These are phyloP conservation scores for Aspergillus tubingensis DNA, from an alignment of 2,329 filamentous ascomycete genomes.

Conservation along the genomic window DNA sequence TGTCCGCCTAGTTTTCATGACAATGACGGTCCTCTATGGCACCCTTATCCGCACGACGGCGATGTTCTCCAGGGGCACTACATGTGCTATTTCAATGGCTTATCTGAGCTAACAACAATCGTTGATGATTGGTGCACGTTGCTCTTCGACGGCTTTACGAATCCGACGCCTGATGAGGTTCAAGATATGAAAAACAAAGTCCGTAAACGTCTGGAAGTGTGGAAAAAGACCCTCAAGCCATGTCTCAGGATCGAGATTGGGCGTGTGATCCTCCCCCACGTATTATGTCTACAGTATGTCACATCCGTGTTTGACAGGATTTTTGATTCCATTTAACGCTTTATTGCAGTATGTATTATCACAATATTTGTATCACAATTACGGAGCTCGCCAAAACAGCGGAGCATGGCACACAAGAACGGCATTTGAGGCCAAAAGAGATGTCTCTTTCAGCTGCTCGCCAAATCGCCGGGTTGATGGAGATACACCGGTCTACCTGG, in stretches of 20 bases:
- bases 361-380: not conserved
- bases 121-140: slow-evolving; percentile 5
- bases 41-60: slow-evolving; percentile 12
- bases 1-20: slow-evolving; percentile 6
- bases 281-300: not conserved
- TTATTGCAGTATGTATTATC: not conserved
- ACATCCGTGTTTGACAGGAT: too few species aligned
- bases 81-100: slow-evolving; percentile 9
- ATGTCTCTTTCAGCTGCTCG: slow-evolving; percentile 20
- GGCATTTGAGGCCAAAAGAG: slow-evolving; percentile 5
- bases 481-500: slow-evolving; percentile 25
- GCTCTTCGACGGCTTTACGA: slow-evolving; percentile 13
- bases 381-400: not conserved
- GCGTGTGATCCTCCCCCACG: not conserved
- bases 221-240: not conserved
- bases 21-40: slow-evolving; percentile 9
- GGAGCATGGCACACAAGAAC: not conserved
- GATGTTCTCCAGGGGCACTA: slow-evolving; percentile 7
- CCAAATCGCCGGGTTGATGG: slow-evolving; percentile 22
- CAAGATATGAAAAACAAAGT: not conserved
- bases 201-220: not conserved
- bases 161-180: not conserved
- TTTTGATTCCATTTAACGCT: not conserved
- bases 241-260: not conserved
- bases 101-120: slow-evolving; percentile 4